Conservation (phyloP, 352 stramenopile genomes). For the Phytophthora colocasiae region DNA sequence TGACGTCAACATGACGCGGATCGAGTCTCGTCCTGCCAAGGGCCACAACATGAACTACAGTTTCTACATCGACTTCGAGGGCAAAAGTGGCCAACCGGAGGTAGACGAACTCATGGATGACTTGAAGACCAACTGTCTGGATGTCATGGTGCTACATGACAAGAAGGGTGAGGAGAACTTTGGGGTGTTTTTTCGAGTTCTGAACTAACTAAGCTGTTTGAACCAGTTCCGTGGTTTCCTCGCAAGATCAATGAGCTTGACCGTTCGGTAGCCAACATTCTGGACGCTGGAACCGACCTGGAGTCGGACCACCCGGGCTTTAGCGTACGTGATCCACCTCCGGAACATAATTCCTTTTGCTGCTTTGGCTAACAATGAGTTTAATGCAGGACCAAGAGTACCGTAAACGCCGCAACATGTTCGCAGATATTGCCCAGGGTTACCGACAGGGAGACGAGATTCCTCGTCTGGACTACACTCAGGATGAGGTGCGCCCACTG, state of each 20-base stretch:
- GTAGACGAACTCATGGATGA: slow-evolving; percentile 90
- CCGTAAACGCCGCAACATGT: slow-evolving; percentile 84
- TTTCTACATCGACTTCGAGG: slow-evolving; percentile 95
- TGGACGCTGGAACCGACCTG: slow-evolving; percentile 95
- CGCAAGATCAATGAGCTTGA: slow-evolving; percentile 87
- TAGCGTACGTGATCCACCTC: slow-evolving; percentile 59
- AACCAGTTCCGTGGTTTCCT: slow-evolving; percentile 82
- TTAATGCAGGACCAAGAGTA: slow-evolving; percentile 86
- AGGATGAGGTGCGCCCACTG: slow-evolving; percentile 84
- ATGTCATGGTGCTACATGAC: slow-evolving; percentile 94
- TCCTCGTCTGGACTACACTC: slow-evolving; percentile 94
- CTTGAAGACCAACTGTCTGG: slow-evolving; percentile 87
- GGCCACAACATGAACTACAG: slow-evolving; percentile 86
- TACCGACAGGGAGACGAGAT: slow-evolving; percentile 94
- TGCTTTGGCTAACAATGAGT: neutral
- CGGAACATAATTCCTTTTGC: neutral
- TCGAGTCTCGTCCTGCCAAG: slow-evolving; percentile 95
- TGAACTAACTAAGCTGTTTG: slow-evolving; percentile 4
- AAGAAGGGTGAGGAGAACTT: slow-evolving; percentile 78
- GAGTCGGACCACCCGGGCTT: slow-evolving; percentile 97
- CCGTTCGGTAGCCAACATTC: slow-evolving; percentile 80
- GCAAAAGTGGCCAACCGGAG: slow-evolving; percentile 73
- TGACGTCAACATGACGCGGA: slow-evolving; percentile 97
- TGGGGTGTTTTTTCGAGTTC: neutral
- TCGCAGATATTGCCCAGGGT: slow-evolving; percentile 90